Percentiles rank a stretch among this genome's conserved stretches.
These are phyloP conservation scores for Ophiostoma novo-ulmi DNA, from an alignment of 2,329 filamentous ascomycete genomes.

Conservation along the genomic window DNA sequence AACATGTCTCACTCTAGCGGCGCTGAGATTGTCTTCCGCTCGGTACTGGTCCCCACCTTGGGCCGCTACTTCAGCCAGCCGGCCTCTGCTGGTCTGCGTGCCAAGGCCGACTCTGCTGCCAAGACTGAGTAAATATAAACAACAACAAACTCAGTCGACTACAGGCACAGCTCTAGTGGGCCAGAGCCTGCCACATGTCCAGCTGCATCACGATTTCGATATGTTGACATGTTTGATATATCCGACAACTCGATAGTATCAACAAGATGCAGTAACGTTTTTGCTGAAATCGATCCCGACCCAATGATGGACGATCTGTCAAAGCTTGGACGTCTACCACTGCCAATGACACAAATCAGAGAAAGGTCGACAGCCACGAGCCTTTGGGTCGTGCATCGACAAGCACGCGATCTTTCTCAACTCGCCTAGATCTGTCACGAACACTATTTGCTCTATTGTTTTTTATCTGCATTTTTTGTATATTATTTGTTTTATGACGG, in stretches of 20 bases:
- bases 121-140: constrained; percentile 59
- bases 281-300: neutral
- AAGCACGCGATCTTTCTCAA: neutral
- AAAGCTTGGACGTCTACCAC: neutral
- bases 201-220: neutral
- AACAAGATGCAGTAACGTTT: neutral
- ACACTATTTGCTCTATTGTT: neutral
- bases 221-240: neutral
- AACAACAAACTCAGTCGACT: constrained; percentile 5
- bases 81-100: constrained; percentile 77
- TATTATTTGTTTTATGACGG: neutral
- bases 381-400: neutral
- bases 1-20: constrained; percentile 54
- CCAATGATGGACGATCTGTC: neutral
- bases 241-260: neutral
- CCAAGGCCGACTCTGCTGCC: constrained; percentile 74
- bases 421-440: neutral
- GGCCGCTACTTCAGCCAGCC: constrained; percentile 76
- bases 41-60: constrained; percentile 86
- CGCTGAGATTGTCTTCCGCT: constrained; percentile 94
- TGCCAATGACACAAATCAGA: neutral
- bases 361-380: neutral
- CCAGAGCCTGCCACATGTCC: constrained; percentile 3
- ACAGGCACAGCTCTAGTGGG: constrained; percentile 14
- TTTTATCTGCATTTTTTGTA: neutral